Percentiles rank a stretch among this genome's conserved stretches.
Conservation (phyloP, 768 basidiomycete species). For the Candolleomyces eurysporus region DNA sequence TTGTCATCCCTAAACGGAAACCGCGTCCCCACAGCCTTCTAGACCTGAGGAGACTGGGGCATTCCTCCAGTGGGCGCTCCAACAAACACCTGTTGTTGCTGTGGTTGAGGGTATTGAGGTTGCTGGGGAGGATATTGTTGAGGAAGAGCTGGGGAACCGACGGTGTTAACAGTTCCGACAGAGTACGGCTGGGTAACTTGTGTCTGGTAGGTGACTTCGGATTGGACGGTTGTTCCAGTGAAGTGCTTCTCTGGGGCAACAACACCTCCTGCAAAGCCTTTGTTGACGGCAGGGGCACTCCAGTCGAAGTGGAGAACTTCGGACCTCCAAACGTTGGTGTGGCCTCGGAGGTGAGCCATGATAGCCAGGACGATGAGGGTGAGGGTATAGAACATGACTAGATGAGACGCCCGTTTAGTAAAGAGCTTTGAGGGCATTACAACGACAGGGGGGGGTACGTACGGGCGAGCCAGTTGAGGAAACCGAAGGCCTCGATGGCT, state of each 20-base stretch:
- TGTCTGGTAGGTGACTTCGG: no score
- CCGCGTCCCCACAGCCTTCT: no score
- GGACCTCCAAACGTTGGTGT: constrained; percentile 32
- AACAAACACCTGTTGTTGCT: no score
- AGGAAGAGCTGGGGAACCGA: no score
- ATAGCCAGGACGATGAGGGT: constrained; percentile 28
- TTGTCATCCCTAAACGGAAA: no score
- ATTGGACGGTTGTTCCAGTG: no score
- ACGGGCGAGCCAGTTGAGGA: constrained; percentile 44
- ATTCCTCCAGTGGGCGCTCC: no score
- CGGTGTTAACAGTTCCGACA: no score
- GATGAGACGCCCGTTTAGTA: neutral
- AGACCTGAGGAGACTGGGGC: no score
- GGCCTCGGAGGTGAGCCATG: constrained; percentile 29
- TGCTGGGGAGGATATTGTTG: no score
- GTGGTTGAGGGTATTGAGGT: no score
- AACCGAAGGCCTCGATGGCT: constrained; percentile 42
- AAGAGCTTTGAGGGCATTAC: neutral
- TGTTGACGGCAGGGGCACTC: neutral
- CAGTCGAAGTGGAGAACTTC: constrained; percentile 32
- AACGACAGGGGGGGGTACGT: constrained; percentile 13
- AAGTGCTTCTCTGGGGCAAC: neutral
- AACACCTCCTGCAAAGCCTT: neutral
- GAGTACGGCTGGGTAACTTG: no score
- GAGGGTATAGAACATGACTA: constrained; percentile 36